Conservation (phyloP, 2,329 filamentous ascomycete genomes). For the Cladophialophora psammophila region DNA sequence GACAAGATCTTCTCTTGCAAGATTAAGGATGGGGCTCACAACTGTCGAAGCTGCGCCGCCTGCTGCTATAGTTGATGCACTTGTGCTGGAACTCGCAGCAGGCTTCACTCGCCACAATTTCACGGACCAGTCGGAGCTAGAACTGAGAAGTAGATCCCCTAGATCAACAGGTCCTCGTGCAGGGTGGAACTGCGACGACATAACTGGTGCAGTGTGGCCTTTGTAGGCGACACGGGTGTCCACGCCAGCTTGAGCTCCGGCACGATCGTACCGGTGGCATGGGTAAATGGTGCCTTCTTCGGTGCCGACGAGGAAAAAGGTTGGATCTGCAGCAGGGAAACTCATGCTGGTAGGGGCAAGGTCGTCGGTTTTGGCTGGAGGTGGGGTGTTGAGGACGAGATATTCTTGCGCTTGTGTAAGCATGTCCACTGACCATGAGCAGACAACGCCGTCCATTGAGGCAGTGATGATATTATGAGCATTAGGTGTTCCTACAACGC, state of each 20-base stretch:
- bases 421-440: conserved; percentile 98
- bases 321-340: conserved; percentile 93
- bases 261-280: conserved; percentile 95
- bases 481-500: conserved; percentile 97
- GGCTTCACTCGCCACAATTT: conserved; percentile 91
- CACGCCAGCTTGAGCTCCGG: conserved; percentile 94
- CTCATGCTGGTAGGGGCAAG: conserved; percentile 93
- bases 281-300: conserved; percentile 97
- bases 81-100: conserved; percentile 50
- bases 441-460: conserved; percentile 95
- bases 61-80: conserved; percentile 54
- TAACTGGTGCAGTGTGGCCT: conserved; percentile 91
- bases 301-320: conserved; percentile 95
- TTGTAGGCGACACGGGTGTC: conserved; percentile 87
- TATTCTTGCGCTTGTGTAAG: conserved; percentile 95
- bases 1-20: conserved; percentile 92
- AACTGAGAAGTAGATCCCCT: conserved; percentile 90
- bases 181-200: conserved; percentile 95
- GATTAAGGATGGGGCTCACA: conserved; percentile 81
- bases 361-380: conserved; percentile 89
- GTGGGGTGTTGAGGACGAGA: conserved; percentile 83
- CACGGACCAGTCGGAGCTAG: conserved; percentile 94
- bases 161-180: conserved; percentile 91
- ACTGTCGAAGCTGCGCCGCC: conserved; percentile 49
- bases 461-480: conserved; percentile 98